Conservation (phyloP, 768 basidiomycete genomes). For the Leccinum subgranulosum region DNA sequence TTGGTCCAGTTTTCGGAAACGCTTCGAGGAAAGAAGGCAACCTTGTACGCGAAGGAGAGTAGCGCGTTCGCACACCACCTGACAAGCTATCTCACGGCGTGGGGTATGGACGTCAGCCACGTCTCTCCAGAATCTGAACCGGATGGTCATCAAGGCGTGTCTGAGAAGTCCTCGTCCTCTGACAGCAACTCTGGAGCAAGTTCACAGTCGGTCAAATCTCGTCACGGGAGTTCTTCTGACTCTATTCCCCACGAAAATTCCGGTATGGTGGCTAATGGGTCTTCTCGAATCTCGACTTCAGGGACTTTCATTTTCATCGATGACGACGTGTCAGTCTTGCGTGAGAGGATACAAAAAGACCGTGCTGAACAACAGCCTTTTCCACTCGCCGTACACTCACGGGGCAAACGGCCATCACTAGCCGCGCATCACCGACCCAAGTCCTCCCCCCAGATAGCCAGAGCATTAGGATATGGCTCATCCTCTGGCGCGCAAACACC, state of each 20-base stretch:
- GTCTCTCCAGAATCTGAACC: conserved; percentile 56
- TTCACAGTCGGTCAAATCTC: conserved; percentile 16
- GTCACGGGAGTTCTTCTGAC: conserved; percentile 22
- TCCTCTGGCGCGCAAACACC: conserved; percentile 28
- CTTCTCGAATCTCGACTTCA: conserved; percentile 23
- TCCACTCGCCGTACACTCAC: conserved; percentile 40
- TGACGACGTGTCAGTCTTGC: conserved; percentile 81
- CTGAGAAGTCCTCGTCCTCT: conserved; percentile 14
- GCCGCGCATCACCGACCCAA: conserved; percentile 67
- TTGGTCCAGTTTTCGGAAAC: conserved; percentile 76
- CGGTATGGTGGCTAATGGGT: conserved; percentile 17
- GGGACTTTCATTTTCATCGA: conserved; percentile 86
- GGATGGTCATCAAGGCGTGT: conserved; percentile 34
- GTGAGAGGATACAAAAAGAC: conserved; percentile 66
- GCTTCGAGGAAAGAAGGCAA: conserved; percentile 78
- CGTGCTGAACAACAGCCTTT: conserved; percentile 48
- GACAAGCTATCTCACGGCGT: conserved; percentile 87
- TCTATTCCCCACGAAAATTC: conserved; percentile 19
- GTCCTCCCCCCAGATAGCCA: conserved; percentile 78
- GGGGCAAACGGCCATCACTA: conserved; percentile 64
- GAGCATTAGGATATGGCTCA: conserved; percentile 41
- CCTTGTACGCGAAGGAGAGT: conserved; percentile 80
- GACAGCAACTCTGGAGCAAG: conserved; percentile 3
- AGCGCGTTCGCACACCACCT: conserved; percentile 91
- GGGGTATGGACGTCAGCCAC: conserved; percentile 94